These are phyloP conservation scores for Carallia pectinifolia DNA, from an alignment of 345 rosid genomes.

Conservation along the genomic window DNA sequence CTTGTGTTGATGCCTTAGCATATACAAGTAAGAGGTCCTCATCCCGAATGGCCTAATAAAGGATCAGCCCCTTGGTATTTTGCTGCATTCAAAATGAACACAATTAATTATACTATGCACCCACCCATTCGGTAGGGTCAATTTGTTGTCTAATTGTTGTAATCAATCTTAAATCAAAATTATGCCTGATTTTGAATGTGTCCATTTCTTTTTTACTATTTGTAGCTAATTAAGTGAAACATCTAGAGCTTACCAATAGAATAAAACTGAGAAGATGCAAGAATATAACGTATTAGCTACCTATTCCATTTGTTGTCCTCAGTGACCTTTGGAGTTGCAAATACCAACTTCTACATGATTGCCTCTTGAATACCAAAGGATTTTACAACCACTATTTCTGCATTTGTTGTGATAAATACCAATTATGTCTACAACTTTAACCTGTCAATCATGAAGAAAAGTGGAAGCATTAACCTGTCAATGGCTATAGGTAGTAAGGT, in stretches of 20 bases:
- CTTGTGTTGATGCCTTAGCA: conserved; percentile 87
- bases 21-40: conserved; percentile 91
- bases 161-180: too few relatives aligned
- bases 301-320: too few relatives aligned
- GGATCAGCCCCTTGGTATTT: conserved; percentile 60
- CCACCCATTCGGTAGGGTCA: neutral
- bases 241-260: neutral
- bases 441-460: conserved; percentile 37
- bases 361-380: conserved; percentile 87
- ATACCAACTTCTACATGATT: conserved; percentile 70
- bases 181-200: too few relatives aligned
- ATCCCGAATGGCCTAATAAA: conserved; percentile 86
- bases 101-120: neutral
- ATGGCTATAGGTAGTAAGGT: neutral
- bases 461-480: conserved; percentile 6
- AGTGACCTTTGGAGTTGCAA: neutral
- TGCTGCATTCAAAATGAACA: conserved; percentile 35
- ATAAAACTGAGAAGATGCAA: neutral
- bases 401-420: too few relatives aligned
- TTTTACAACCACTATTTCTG: conserved; percentile 61
- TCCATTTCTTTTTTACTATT: too few relatives aligned
- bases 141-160: neutral
- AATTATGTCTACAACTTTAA: conserved; percentile 78
- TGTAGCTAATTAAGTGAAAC: neutral
- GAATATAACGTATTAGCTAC: neutral